Evolutionary conservation across 164 flowering plant species (phyloP), one percentile per base, ranked within the genome.

Genomic region (Vitis amurensis): DNA sequence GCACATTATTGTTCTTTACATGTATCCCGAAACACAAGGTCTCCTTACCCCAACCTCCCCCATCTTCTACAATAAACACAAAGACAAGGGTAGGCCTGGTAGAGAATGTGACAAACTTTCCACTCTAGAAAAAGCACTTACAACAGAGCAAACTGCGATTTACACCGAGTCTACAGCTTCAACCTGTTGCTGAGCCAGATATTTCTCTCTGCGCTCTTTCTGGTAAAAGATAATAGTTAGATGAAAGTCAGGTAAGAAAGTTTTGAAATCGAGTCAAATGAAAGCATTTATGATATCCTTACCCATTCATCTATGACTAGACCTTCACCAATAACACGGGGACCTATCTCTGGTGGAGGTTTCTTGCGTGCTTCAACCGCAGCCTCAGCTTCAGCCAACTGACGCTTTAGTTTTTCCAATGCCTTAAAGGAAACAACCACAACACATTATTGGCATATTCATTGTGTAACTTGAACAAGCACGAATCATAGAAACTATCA

Each of bases 231-330:
- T 8, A 37, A 27, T 8, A 37, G 11, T 11, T 11, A 29, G 50
- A 59, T 12, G 57, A 63, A 23, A 23, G 27, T 23, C 27, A 23
- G 27, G 2, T 8, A 53, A 57, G 19, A 61, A 27, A 14, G 4
- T n/a, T 37, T 10, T 61, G 17, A 64, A 60, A 3, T 53, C 19
- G 16, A 63, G 11, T 60, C 44, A 62, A 12, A 14, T 8, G 3
- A 64, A 11, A 27, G 3, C 13, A 6, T 13, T n/a, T 12, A 50
- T 29, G 68, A 16, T 16, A 47, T 14, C 63, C 79, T 37, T 78
- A 88, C 93, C 93, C 91, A 88, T 80, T 88, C 93, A 78, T 92
- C 98, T 44, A 94, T 94, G 16, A 94, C 97, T 69, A 91, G 93
- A 61, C 96, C 98, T 82, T 94, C 98, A n/a, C 97, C 99, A 63